phyloP scores from a whole-genome alignment of 306 rosid species.

The Rosa rugosa region DNA sequence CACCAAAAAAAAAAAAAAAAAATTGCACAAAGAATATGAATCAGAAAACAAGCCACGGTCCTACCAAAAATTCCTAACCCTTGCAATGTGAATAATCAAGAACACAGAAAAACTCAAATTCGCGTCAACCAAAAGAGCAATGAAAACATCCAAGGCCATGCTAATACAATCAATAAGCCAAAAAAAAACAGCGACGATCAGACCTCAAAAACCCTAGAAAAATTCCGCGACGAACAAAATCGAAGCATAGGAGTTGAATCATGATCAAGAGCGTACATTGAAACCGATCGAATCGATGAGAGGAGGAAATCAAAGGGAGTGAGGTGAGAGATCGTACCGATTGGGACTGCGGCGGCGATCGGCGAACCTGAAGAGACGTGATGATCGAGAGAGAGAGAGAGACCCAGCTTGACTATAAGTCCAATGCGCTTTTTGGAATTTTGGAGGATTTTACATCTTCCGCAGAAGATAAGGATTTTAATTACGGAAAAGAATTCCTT shows the following conservation, averaged over 20 bases:
- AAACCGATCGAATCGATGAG: background rate
- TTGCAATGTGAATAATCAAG: background rate
- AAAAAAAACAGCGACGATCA: background rate
- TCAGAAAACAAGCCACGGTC: background rate
- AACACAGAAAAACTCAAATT: background rate
- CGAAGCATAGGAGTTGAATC: background rate
- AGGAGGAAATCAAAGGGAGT: background rate
- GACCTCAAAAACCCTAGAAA: background rate
- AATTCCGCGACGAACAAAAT: background rate
- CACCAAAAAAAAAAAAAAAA: background rate
- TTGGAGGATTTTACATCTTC: background rate
- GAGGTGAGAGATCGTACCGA: constrained; percentile 2
- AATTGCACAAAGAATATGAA: background rate
- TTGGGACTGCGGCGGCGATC: background rate
- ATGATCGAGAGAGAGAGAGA: background rate
- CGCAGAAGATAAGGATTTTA: background rate
- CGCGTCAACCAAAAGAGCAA: background rate
- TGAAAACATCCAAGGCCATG: background rate
- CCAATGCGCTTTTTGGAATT: background rate
- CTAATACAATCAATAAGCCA: background rate
- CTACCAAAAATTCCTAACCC: background rate
- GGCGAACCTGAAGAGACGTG: background rate
- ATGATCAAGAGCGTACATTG: background rate
- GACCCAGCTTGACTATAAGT: background rate
- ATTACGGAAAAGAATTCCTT: no score